Conservation (phyloP, 768 basidiomycete species). For the Clathrus columnatus region DNA sequence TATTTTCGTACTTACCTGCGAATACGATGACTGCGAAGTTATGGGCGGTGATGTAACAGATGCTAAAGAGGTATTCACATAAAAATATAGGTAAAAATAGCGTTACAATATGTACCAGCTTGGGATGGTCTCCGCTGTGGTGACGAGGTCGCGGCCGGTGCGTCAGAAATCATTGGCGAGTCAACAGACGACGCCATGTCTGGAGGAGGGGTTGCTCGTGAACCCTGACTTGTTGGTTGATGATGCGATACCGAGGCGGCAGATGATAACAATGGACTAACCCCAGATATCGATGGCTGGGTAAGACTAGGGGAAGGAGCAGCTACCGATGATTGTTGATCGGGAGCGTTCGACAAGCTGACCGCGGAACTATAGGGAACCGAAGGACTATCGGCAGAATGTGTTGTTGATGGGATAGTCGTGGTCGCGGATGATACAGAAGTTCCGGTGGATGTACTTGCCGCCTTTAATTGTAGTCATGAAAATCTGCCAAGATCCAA, state of each 20-base stretch:
- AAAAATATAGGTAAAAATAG: slow-evolving; percentile 7
- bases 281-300: slow-evolving; percentile 61
- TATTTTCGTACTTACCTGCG: slow-evolving; percentile 35
- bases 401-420: slow-evolving; percentile 31
- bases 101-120: slow-evolving; percentile 43
- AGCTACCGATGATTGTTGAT: slow-evolving; percentile 28
- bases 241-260: slow-evolving; percentile 50
- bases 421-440: slow-evolving; percentile 28
- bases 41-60: slow-evolving; percentile 35
- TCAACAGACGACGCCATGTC: slow-evolving; percentile 54
- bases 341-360: slow-evolving; percentile 30
- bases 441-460: slow-evolving; percentile 15
- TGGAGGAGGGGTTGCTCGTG: slow-evolving; percentile 14
- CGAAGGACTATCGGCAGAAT: slow-evolving; percentile 27
- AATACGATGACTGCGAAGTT: slow-evolving; percentile 32
- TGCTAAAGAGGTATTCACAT: slow-evolving; percentile 28
- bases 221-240: slow-evolving; percentile 28
- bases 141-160: slow-evolving; percentile 39
- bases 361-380: slow-evolving; percentile 24
- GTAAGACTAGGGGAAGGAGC: slow-evolving; percentile 76
- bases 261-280: slow-evolving; percentile 70
- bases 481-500: slow-evolving; percentile 13
- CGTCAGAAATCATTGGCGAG: slow-evolving; percentile 48
- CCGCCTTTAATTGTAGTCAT: slow-evolving; percentile 29
- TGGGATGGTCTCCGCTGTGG: slow-evolving; percentile 41